A percentile compares a stretch with the other conserved stretches of the same genome.
phyloP scores from a whole-genome alignment of 1,284 basidiomycete genomes.

The Exobasidium cylindrosporum region DNA sequence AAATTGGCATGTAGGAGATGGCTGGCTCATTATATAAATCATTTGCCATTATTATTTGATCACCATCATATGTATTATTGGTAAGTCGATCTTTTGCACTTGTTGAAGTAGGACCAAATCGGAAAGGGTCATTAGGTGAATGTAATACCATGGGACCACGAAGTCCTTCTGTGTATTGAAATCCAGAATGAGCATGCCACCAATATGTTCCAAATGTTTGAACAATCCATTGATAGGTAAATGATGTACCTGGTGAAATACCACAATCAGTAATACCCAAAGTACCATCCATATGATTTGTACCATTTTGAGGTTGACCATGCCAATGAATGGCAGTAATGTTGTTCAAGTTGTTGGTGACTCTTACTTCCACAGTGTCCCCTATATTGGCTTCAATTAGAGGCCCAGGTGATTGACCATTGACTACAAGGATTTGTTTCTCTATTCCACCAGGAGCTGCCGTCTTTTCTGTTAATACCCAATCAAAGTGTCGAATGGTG shows the following conservation, averaged over 20 bases:
- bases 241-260: slow-evolving; percentile 37
- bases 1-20: neutral
- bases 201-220: slow-evolving; percentile 57
- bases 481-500: slow-evolving; percentile 33
- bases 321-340: slow-evolving; percentile 34
- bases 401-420: slow-evolving; percentile 18
- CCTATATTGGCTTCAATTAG: slow-evolving; percentile 23
- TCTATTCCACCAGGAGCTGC: slow-evolving; percentile 22
- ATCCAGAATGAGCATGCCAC: slow-evolving; percentile 39
- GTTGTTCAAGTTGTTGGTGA: slow-evolving; percentile 24
- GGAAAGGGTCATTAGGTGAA: slow-evolving; percentile 33
- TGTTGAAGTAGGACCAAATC: slow-evolving; percentile 17
- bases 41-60: slow-evolving; percentile 30
- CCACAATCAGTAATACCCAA: slow-evolving; percentile 44
- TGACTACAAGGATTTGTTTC: slow-evolving; percentile 20
- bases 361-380: slow-evolving; percentile 21
- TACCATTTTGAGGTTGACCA: slow-evolving; percentile 30
- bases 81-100: slow-evolving; percentile 5
- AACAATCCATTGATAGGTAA: slow-evolving; percentile 28
- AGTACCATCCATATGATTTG: slow-evolving; percentile 30
- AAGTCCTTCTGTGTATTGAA: slow-evolving; percentile 25
- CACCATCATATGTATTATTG: slow-evolving; percentile 25
- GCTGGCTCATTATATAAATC: slow-evolving; percentile 39
- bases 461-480: slow-evolving; percentile 28
- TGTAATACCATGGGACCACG: slow-evolving; percentile 45